Evolutionary conservation across 257 asterid genomes (phyloP).

Genomic region (Nicotiana benthamiana): DNA sequence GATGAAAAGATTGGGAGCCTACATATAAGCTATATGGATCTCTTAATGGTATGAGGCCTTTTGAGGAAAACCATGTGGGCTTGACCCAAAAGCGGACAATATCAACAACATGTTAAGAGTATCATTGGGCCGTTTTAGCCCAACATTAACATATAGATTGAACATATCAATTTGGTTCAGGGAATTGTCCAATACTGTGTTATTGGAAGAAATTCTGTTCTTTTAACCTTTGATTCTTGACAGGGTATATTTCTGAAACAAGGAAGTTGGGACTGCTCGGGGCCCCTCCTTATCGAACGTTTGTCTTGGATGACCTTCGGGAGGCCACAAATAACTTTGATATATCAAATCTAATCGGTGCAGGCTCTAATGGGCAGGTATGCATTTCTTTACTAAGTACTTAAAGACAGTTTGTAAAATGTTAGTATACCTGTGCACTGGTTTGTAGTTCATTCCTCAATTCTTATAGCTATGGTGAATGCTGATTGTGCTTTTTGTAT

Average conservation of each 20-base stretch:
- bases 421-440: not conserved
- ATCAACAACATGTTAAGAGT: too few species aligned
- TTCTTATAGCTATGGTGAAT: not conserved
- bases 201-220: not conserved
- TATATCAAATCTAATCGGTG: conserved; percentile 38
- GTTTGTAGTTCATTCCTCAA: not conserved
- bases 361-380: conserved; percentile 70
- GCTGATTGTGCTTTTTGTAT: not conserved
- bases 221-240: conserved; percentile 11
- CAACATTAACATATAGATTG: too few species aligned
- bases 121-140: too few species aligned
- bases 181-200: not conserved
- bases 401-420: not conserved
- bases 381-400: not conserved
- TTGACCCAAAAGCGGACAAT: too few species aligned
- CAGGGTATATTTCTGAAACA: conserved; percentile 78
- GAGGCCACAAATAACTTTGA: conserved; percentile 79
- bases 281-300: conserved; percentile 58
- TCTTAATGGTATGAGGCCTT: too few species aligned
- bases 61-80: too few species aligned
- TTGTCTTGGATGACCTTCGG: conserved; percentile 62
- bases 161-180: not conserved
- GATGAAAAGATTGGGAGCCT: too few species aligned
- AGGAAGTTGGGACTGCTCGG: conserved; percentile 74
- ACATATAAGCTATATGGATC: too few species aligned